Conservation (phyloP, 1,284 basidiomycete species). For the Rhodotorula sp. region DNA sequence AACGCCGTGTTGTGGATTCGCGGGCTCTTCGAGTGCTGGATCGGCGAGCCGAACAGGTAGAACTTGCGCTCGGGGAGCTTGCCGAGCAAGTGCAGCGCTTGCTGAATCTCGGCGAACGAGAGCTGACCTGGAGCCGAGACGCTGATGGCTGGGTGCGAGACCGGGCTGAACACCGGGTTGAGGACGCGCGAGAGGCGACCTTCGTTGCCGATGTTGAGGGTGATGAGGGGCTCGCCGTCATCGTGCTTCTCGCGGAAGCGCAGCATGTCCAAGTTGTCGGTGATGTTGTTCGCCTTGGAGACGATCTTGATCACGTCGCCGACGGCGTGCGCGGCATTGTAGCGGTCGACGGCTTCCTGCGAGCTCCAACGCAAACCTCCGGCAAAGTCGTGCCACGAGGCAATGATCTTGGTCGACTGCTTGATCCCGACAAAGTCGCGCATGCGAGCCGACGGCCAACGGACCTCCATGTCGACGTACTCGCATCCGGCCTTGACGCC, state of each 20-base stretch:
- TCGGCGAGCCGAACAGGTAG: constrained; percentile 86
- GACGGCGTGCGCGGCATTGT: constrained; percentile 62
- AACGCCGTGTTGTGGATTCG: constrained; percentile 91
- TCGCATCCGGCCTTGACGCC: constrained; percentile 83
- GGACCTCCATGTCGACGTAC: constrained; percentile 89
- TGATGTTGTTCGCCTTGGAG: constrained; percentile 70
- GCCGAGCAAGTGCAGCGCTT: constrained; percentile 76
- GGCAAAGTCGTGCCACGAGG: constrained; percentile 92
- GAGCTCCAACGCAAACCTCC: constrained; percentile 82
- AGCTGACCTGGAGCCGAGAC: constrained; percentile 92
- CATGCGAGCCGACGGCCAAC: constrained; percentile 66
- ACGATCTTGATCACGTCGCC: constrained; percentile 94
- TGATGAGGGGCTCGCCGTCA: constrained; percentile 72
- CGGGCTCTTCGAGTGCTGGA: constrained; percentile 86
- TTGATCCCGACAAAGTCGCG: constrained; percentile 64
- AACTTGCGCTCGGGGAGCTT: constrained; percentile 69
- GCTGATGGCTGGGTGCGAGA: constrained; percentile 78
- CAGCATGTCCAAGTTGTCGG: constrained; percentile 79
- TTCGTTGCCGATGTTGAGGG: constrained; percentile 86
- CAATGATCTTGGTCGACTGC: constrained; percentile 75
- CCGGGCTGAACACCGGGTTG: constrained; percentile 80
- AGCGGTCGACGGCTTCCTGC: constrained; percentile 65
- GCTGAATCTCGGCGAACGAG: constrained; percentile 80
- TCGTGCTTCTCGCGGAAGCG: constrained; percentile 60
- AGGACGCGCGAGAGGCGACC: constrained; percentile 89